phyloP scores from a whole-genome alignment of 148 eudicot genomes.

The Silene latifolia region DNA sequence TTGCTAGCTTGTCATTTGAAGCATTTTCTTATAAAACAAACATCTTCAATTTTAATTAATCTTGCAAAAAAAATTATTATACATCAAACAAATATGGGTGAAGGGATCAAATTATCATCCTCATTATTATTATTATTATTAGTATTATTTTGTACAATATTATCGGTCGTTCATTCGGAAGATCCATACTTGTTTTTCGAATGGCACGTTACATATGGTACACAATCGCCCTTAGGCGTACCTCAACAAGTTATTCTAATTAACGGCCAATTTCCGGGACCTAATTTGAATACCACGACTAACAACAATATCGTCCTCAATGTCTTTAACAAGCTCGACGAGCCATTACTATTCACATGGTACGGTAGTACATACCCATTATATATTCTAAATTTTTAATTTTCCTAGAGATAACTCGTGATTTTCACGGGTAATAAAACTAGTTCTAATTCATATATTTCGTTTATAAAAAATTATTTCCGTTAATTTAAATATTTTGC shows the following conservation, averaged over 20 bases:
- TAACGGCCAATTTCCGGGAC: slow-evolving; percentile 56
- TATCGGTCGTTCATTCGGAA: slow-evolving; percentile 29
- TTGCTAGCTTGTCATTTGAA: slow-evolving; percentile 9
- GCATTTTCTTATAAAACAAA: slow-evolving; percentile 3
- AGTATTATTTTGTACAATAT: slow-evolving; percentile 9
- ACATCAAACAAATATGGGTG: slow-evolving; percentile 19
- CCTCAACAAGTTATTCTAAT: slow-evolving; percentile 51
- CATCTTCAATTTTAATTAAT: not conserved
- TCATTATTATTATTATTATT: slow-evolving; percentile 8
- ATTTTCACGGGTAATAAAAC: too few relatives aligned
- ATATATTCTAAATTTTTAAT: too few relatives aligned
- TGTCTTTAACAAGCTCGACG: slow-evolving; percentile 51
- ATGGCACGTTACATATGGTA: slow-evolving; percentile 52
- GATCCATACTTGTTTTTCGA: slow-evolving; percentile 44
- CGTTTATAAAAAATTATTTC: not conserved
- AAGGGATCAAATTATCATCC: not conserved
- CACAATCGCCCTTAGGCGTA: slow-evolving; percentile 42
- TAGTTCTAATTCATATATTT: too few relatives aligned
- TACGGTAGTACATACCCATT: too few relatives aligned
- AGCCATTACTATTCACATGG: slow-evolving; percentile 59
- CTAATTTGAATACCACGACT: slow-evolving; percentile 47
- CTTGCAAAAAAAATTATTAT: not conserved
- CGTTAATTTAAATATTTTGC: not conserved
- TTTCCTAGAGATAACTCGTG: too few relatives aligned
- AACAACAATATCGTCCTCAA: slow-evolving; percentile 52